These are phyloP conservation scores for Dichotomopilus funicola DNA, from an alignment of 2,329 filamentous ascomycete genomes.

Conservation along the genomic window DNA sequence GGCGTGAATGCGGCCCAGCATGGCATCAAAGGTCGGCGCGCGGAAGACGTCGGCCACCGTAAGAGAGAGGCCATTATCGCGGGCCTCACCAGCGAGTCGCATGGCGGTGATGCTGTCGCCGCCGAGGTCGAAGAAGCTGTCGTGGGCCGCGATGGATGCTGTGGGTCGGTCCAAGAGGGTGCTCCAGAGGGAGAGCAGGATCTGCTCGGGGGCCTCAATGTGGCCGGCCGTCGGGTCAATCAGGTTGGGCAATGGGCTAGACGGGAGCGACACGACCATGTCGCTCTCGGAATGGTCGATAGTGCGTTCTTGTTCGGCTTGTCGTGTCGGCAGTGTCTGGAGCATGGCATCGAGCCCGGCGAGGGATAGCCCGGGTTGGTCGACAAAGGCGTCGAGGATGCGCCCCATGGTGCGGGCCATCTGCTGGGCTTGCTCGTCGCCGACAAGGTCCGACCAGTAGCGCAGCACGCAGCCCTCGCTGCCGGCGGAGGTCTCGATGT, in stretches of 20 bases:
- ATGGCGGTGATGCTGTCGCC: slow-evolving; percentile 34
- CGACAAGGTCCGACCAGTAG: slow-evolving; percentile 24
- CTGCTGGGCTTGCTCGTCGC: slow-evolving; percentile 18
- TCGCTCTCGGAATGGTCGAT: no score
- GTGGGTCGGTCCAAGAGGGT: slow-evolving; percentile 16
- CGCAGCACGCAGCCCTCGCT: slow-evolving; percentile 21
- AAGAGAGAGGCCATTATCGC: slow-evolving; percentile 19
- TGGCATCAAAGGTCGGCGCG: slow-evolving; percentile 17
- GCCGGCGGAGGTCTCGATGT: slow-evolving; percentile 19
- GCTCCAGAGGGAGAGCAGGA: slow-evolving; percentile 17
- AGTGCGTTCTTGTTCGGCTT: neutral
- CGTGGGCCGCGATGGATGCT: slow-evolving; percentile 13
- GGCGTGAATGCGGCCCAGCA: slow-evolving; percentile 8
- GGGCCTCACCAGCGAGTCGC: slow-evolving; percentile 39
- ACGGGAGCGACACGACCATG: no score
- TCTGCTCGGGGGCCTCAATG: neutral
- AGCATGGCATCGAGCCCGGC: slow-evolving; percentile 10
- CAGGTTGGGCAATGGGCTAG: no score
- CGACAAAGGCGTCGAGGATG: slow-evolving; percentile 18
- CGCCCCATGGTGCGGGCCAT: slow-evolving; percentile 17
- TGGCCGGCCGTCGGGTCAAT: no score
- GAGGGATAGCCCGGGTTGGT: slow-evolving; percentile 11
- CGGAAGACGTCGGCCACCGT: slow-evolving; percentile 25
- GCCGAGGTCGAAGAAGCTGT: slow-evolving; percentile 33
- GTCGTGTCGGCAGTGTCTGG: neutral